A percentile compares a stretch with the other conserved stretches of the same genome.
phyloP scores from a whole-genome alignment of 2,329 filamentous ascomycete species.

The Fusarium subglutinans region DNA sequence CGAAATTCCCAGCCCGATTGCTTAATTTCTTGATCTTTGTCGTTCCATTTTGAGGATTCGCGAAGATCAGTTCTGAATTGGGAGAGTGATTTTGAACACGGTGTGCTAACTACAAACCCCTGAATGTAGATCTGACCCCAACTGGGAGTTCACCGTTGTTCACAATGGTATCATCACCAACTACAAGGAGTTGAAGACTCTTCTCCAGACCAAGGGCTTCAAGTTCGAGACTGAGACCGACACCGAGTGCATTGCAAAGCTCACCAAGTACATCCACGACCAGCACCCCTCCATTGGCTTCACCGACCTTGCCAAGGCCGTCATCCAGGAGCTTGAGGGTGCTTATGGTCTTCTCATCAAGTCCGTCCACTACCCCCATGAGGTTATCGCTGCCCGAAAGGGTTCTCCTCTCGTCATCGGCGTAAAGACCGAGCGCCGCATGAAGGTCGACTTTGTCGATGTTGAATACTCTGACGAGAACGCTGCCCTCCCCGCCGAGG shows the following conservation, averaged over 20 bases:
- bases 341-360: conserved; percentile 98
- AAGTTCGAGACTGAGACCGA: conserved; percentile 99
- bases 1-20: not conserved
- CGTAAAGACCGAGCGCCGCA: conserved; percentile 96
- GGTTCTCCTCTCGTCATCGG: conserved; percentile 97
- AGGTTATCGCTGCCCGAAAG: conserved; percentile 97
- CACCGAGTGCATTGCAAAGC: conserved; percentile 98
- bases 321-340: conserved; percentile 98
- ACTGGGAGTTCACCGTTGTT: conserved; percentile 95
- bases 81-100: conserved; percentile 1
- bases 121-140: conserved; percentile 80
- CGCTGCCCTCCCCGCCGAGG: conserved; percentile 85
- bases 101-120: conserved; percentile 34
- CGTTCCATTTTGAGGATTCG: not conserved
- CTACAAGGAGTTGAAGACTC: conserved; percentile 98
- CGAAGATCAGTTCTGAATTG: conserved; percentile 10
- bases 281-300: conserved; percentile 94
- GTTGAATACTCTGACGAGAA: conserved; percentile 95
- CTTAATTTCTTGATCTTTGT: not conserved
- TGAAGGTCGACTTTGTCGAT: conserved; percentile 99
- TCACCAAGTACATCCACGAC: conserved; percentile 98
- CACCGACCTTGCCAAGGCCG: conserved; percentile 94
- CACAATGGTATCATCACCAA: conserved; percentile 99
- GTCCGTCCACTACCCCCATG: conserved; percentile 97
- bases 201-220: conserved; percentile 94